Evolutionary conservation across 2,329 filamentous ascomycete species (phyloP), one percentile per base, ranked within the genome.

Genomic region (Lachnellula cervina): DNA sequence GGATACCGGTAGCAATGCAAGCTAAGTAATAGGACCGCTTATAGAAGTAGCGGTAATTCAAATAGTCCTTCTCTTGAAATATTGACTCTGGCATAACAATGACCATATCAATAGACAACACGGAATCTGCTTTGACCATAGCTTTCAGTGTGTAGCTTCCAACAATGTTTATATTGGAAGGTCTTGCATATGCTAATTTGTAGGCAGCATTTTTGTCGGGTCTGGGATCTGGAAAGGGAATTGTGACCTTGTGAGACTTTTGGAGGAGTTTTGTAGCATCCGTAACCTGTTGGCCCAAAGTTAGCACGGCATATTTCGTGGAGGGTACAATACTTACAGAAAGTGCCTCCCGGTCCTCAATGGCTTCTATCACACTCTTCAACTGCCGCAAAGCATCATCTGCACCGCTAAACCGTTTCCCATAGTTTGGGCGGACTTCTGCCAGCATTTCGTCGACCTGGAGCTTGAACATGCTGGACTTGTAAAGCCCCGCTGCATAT

Each of bases 31-130:
- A 97, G 13, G 94, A 89, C 60, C 92, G 80, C 67, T 96, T 95
- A 74, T 97, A 92, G 69, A 97, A 96, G 74, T 96, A 97, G 59
- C 94, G 84, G 76, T 94, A 81, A 70, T 96, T 91, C 49, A 92
- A 79, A 70, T 93, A 97, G 72, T 99, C 94, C 73, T 97, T 97
- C 45, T 95, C 89, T 68, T 96, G 90, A 66, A 97, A 92, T 13
- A 96, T 73, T 1, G 80, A 74, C 55, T 76, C 72, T 5, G 94
- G 93, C 84, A 99, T 95, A 48, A 88, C 88, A 16, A 96, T 83
- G 5, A 93, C 84, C 80, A 97, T 82, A 71, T 97, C 93, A 57
- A 97, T 78, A 16, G 80, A 77, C 25, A 86, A 73, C 25, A 70
- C 71, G 49, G 74, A 72, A 62, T 86, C 82, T 11, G 79, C 77